Evolutionary conservation across 495 filamentous ascomycete species (phyloP).

Genomic region (Penicillium cataractarum): DNA sequence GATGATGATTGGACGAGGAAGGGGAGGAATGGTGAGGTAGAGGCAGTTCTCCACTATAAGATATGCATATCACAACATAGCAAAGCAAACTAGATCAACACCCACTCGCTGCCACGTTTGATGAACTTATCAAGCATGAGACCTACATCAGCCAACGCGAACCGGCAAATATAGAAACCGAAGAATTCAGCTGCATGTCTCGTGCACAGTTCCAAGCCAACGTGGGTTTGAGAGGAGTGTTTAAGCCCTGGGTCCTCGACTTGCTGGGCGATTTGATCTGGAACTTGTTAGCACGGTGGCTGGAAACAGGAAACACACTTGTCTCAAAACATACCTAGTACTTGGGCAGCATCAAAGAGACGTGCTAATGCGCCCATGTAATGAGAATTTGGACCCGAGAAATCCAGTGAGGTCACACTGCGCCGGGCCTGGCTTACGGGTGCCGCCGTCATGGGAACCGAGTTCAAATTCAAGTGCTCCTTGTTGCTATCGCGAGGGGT

Average conservation of each 20-base stretch:
- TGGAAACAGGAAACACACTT: too few relatives aligned
- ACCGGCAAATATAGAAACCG: conserved; percentile 93
- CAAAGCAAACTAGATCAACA: conserved; percentile 53
- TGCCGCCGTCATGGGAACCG: conserved; percentile 77
- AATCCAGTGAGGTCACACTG: conserved; percentile 68
- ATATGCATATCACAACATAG: neutral
- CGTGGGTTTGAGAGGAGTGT: conserved; percentile 81
- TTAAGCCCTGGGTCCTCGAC: conserved; percentile 91
- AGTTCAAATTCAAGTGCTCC: conserved; percentile 66
- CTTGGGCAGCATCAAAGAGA: conserved; percentile 91
- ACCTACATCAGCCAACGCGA: conserved; percentile 81
- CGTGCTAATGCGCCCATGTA: conserved; percentile 92
- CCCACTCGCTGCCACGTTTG: conserved; percentile 96
- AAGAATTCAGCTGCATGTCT: conserved; percentile 98
- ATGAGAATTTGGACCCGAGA: conserved; percentile 79
- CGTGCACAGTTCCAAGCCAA: conserved; percentile 90
- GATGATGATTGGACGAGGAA: neutral
- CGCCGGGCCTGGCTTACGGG: conserved; percentile 67
- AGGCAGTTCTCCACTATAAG: neutral
- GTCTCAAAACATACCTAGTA: conserved; percentile 91
- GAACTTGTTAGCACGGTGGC: conserved; percentile 23
- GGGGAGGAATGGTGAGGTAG: neutral
- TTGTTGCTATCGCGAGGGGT: conserved; percentile 54
- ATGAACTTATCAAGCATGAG: conserved; percentile 95
- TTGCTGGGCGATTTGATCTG: conserved; percentile 95